phyloP scores from a whole-genome alignment of 2,329 filamentous ascomycete species.

The Microsporum canis region DNA sequence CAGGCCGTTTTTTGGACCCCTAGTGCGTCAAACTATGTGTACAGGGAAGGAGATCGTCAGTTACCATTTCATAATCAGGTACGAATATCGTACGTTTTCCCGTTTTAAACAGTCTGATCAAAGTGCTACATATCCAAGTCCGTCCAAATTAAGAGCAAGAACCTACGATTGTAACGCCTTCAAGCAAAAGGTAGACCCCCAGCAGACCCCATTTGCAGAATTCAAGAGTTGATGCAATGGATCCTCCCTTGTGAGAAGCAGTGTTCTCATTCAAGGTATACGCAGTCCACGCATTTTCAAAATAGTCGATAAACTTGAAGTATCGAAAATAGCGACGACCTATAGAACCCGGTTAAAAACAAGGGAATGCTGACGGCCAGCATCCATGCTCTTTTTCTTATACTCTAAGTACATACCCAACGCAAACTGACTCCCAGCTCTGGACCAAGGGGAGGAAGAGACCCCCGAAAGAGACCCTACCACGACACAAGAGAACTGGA shows the following conservation, averaged over 20 bases:
- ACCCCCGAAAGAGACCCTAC: constrained; percentile 20
- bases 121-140: too few relatives aligned
- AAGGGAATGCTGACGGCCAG: background rate
- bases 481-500: constrained; percentile 29
- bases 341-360: constrained; percentile 14
- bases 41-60: constrained; percentile 10
- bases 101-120: too few relatives aligned
- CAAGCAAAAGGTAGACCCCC: constrained; percentile 56
- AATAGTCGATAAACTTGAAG: constrained; percentile 55
- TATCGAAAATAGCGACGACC: constrained; percentile 55
- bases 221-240: constrained; percentile 40
- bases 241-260: constrained; percentile 11
- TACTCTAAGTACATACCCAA: constrained; percentile 25
- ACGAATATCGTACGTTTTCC: too few relatives aligned
- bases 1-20: constrained; percentile 35
- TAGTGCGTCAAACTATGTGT: constrained; percentile 40
- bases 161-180: constrained; percentile 53
- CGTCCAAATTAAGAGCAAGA: background rate
- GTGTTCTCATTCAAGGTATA: constrained; percentile 22
- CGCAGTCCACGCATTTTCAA: constrained; percentile 40
- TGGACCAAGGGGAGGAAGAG: constrained; percentile 25
- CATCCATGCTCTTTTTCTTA: background rate
- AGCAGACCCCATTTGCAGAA: constrained; percentile 48
- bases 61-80: background rate
- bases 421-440: constrained; percentile 32